Percentiles rank a stretch among this genome's conserved stretches.
These are phyloP conservation scores for Thyridium curvatum DNA, from an alignment of 2,329 filamentous ascomycete species.

Conservation along the genomic window DNA sequence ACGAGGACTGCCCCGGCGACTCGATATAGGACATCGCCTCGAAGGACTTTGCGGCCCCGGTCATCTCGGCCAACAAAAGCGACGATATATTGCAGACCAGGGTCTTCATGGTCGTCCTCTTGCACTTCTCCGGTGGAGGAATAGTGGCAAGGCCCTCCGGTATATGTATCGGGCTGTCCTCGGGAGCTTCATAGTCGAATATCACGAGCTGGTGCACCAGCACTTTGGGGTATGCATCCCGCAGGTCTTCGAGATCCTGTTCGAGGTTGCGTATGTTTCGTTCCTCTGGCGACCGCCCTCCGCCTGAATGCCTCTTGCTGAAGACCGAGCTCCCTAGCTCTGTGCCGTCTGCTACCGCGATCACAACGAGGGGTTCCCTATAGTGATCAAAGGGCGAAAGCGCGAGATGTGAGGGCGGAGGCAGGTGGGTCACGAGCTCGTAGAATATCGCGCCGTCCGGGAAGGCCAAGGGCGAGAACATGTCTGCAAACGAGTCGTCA, in stretches of 20 bases:
- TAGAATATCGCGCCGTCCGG: conserved; percentile 82
- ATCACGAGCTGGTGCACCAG: conserved; percentile 73
- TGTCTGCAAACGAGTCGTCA: conserved; percentile 48
- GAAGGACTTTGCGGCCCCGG: conserved; percentile 64
- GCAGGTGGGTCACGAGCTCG: conserved; percentile 74
- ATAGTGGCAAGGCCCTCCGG: conserved; percentile 66
- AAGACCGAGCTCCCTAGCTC: conserved; percentile 55
- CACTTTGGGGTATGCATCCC: conserved; percentile 67
- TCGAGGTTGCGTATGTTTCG: conserved; percentile 53
- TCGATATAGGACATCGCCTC: conserved; percentile 71
- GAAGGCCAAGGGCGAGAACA: conserved; percentile 89
- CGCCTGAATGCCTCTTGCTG: conserved; percentile 47
- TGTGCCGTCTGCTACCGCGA: conserved; percentile 77
- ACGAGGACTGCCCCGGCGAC: conserved; percentile 56
- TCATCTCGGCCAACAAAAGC: conserved; percentile 68
- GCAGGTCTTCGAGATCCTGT: conserved; percentile 64
- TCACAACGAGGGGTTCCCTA: conserved; percentile 73
- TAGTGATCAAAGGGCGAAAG: conserved; percentile 87
- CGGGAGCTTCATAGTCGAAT: conserved; percentile 61
- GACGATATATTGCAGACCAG: conserved; percentile 75
- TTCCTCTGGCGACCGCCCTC: conserved; percentile 44
- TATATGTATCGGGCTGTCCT: conserved; percentile 44
- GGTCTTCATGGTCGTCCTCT: conserved; percentile 73
- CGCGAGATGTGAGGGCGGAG: conserved; percentile 71
- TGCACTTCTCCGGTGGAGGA: conserved; percentile 61